Base-by-base conservation (phyloP, 441 rosid genomes). In the Gossypium schwendimanii region DNA sequence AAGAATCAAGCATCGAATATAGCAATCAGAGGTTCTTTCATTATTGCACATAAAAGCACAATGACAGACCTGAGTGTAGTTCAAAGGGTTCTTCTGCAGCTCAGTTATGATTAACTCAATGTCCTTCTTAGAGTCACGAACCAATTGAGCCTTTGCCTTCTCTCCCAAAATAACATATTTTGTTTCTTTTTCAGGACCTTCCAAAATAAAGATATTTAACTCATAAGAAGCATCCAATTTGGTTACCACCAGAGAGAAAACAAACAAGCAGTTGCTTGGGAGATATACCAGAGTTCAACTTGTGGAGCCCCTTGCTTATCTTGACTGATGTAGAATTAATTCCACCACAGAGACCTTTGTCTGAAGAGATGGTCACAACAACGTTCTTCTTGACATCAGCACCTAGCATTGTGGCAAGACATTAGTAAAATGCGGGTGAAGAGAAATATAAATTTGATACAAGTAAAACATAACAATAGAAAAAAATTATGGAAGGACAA, bases 271-370 rank as follows among this genome's bases (percentile, higher is more conserved):
- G 66, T 17, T 49, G 69, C 1, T 71, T 33, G 54, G 6, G 79
- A 76, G 72, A 77, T 69, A 44, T 85, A 94, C 99, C 98, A 73
- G 98, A 79, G 75, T 70, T 84, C 85, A 94, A n/a, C 78, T 82
- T 91, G 86, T 78, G 66, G 49, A 92, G 47, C 73, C 85, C 91
- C 82, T 78, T 92, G 97, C 98, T 87, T 69, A 78, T 78, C 83
- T 86, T 94, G 61, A 92, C 97, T 17, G 89, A 77, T 11, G 95
- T 94, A 61, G 97, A 88, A 87, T 94, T 92, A 69, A 94, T 94
- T 69, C 97, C 98, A 83, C 98, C 98, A 75, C 97, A 94, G 3
- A 94, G 91, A 82, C 98, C 98, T 84, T 94, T 94, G 86, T 94
- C 97, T 1, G 97, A 87, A 73, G 98, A 90, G 58, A 92, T 77